Percentiles rank a stretch among this genome's conserved stretches.
phyloP scores from a whole-genome alignment of 371 early-diverging fungal genomes.

The Mucor saturninus region DNA sequence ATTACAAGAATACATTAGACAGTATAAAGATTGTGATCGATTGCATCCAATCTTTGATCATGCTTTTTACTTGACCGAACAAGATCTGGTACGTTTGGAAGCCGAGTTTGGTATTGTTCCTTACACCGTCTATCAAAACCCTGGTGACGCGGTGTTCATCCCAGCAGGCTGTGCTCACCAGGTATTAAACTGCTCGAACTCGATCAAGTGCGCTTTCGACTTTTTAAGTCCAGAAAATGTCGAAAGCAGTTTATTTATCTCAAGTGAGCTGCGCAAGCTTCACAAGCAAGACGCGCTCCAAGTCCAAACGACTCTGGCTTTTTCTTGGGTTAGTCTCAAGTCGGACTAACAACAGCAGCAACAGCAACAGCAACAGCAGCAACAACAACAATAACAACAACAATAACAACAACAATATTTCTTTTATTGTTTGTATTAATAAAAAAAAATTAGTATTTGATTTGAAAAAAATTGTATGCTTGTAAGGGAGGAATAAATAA shows the following conservation, averaged over 20 bases:
- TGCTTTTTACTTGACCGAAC: background rate
- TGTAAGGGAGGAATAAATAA: too few species aligned
- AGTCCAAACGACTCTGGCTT: background rate
- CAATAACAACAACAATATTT: too few species aligned
- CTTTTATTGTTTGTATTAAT: too few species aligned
- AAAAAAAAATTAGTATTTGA: too few species aligned
- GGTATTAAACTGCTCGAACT: background rate
- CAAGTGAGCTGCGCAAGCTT: background rate
- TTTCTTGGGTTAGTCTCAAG: background rate
- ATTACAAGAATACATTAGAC: background rate
- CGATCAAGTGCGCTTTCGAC: background rate
- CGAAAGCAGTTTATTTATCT: background rate
- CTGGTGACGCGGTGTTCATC: background rate
- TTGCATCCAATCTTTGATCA: background rate
- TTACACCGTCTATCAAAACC: background rate
- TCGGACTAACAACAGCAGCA: background rate
- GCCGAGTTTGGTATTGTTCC: background rate
- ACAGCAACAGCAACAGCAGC: too few species aligned
- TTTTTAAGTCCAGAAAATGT: background rate
- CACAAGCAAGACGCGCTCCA: background rate
- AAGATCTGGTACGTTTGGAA: background rate
- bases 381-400: too few species aligned
- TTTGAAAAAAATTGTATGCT: too few species aligned
- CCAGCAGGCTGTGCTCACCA: background rate
- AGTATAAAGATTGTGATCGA: background rate